Percentiles rank a stretch among this genome's conserved stretches.
Evolutionary conservation across 345 rosid species (phyloP).

Genomic region (Rhizophora mangle): DNA sequence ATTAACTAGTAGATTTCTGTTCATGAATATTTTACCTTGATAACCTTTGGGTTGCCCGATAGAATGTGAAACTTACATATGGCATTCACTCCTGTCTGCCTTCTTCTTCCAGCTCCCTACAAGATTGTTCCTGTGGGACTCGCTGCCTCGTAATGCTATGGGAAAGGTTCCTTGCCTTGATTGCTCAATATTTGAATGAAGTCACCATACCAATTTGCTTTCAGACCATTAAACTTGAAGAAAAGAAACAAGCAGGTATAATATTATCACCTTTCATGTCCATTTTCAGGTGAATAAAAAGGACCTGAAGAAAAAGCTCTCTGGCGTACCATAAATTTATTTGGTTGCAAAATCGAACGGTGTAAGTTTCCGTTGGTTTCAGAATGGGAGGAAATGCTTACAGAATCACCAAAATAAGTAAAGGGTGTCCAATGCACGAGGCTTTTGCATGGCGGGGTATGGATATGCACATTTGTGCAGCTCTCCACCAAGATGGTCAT

Average conservation of each 20-base stretch:
- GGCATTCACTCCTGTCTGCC: neutral
- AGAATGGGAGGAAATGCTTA: no score
- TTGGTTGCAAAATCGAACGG: neutral
- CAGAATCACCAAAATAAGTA: no score
- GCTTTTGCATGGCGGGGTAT: no score
- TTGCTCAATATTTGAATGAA: neutral
- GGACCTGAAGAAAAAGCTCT: conserved; percentile 68
- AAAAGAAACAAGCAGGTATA: no score
- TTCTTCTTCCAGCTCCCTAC: conserved; percentile 68
- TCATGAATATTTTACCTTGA: neutral
- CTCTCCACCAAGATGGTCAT: no score
- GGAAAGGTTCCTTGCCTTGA: conserved; percentile 63
- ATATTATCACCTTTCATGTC: neutral
- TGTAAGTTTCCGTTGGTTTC: no score
- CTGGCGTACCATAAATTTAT: conserved; percentile 29
- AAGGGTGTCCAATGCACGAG: no score
- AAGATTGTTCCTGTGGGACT: conserved; percentile 73
- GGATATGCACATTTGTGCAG: no score
- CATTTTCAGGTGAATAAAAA: conserved; percentile 83
- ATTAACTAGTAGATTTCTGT: no score
- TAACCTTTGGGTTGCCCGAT: neutral
- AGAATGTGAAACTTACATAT: neutral
- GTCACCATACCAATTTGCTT: neutral
- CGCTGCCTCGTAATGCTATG: conserved; percentile 95
- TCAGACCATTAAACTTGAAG: no score